Evolutionary conservation across 2,329 filamentous ascomycete genomes (phyloP).

Genomic region (Colletotrichum sp.): DNA sequence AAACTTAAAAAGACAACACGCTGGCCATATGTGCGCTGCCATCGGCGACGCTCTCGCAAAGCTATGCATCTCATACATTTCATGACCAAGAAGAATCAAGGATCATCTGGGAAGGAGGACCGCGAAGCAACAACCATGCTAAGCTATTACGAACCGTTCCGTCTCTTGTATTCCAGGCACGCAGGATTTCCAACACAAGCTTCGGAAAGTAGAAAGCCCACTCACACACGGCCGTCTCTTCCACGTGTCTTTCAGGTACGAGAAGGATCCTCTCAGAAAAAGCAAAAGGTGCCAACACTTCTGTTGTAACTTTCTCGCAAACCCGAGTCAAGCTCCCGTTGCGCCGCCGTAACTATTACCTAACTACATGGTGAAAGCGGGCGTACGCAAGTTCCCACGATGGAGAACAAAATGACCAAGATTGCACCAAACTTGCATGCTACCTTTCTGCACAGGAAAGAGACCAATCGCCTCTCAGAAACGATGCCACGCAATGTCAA

Average conservation of each 20-base stretch:
- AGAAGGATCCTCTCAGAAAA: neutral
- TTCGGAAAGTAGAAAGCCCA: neutral
- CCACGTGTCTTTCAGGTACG: neutral
- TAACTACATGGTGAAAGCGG: neutral
- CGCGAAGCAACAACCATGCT: neutral
- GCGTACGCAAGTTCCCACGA: neutral
- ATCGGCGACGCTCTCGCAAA: neutral
- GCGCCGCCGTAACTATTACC: neutral
- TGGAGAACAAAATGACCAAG: neutral
- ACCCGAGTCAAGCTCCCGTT: neutral
- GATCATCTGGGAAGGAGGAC: neutral
- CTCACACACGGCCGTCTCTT: neutral
- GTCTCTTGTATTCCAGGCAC: neutral
- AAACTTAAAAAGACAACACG: neutral
- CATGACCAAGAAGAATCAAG: slow-evolving; percentile 7
- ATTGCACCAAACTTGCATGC: neutral
- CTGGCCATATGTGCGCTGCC: neutral
- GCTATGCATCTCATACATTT: neutral
- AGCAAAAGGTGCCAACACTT: neutral
- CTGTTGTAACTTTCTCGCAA: neutral
- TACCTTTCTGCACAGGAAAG: neutral
- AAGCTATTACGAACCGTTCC: neutral
- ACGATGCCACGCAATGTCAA: neutral
- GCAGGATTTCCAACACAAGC: neutral
- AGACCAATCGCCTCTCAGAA: neutral